Base-by-base conservation (phyloP, 208 protist genomes). In the Perkinsela sp. region DNA sequence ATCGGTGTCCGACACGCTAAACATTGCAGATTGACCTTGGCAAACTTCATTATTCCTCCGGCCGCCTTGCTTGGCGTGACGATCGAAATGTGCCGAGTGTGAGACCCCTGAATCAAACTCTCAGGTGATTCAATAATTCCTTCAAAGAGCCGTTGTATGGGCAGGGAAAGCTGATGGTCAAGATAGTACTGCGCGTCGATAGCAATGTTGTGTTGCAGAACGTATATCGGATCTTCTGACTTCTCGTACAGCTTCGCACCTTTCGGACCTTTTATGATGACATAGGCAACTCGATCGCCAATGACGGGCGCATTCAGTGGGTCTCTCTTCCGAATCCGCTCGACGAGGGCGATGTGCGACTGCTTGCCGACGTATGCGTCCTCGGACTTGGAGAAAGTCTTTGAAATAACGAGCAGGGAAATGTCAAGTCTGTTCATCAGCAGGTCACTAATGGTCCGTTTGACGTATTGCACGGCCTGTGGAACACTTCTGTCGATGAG, bases 171-270 rank as follows among this genome's bases (percentile, higher is more conserved):
- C 80, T 97, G 92, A 74, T 97, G 79, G 48, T 97, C 83, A 0
- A 97, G 73, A 72, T 98, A 98, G 72, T 97, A 93, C 40, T 90
- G 68, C 29, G 79, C 78, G 71, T 98, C 95, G 29, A 98, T 85
- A 2, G 83, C 84, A 2, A 97, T 73, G 70, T 90, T 92, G 67
- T 98, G 82, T 48, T 96, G 82, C 2, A 98, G 75, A 0, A 92
- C 97, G 75, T 96, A 99, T 2, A 99, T 92, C 22, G 98, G 98
- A 78, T 99, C 97, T 82, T 99, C 97, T n/a, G 90, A 91, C 65
- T 96, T 96, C 71, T 99, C 96, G 75, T 95, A 99, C 16, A 91
- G 91, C 71, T 95, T 95, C 66, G 90, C 80, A 30, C 74, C 71
- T 68, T 79, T 81, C 29, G 31, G 40, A 22, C 67, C 83, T 69